Evolutionary conservation across 2,329 filamentous ascomycete species (phyloP).

Genomic region (Epichloe gansuensis): DNA sequence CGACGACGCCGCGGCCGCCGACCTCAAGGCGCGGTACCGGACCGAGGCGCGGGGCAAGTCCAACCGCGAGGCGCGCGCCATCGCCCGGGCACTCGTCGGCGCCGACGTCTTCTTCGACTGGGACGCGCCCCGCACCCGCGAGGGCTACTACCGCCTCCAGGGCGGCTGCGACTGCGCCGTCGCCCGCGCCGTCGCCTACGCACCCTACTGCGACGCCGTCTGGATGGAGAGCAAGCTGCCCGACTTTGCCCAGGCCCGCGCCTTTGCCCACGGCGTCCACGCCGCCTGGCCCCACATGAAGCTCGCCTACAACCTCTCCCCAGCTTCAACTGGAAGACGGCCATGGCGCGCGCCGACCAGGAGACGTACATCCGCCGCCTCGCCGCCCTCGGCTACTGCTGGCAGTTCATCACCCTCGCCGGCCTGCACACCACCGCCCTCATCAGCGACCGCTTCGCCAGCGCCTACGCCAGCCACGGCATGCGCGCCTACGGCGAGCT

Average conservation of each 20-base stretch:
- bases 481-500: constrained; percentile 97
- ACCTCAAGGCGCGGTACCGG: constrained; percentile 54
- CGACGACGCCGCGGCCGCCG: constrained; percentile 35
- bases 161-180: constrained; percentile 86
- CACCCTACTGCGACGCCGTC: constrained; percentile 87
- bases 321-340: constrained; percentile 99
- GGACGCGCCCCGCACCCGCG: constrained; percentile 83
- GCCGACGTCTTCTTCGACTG: constrained; percentile 85
- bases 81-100: constrained; percentile 67
- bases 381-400: constrained; percentile 83
- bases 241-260: constrained; percentile 79
- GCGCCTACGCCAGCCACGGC: constrained; percentile 66
- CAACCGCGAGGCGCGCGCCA: constrained; percentile 67
- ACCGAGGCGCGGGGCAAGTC: constrained; percentile 66
- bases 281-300: constrained; percentile 83
- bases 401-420: constrained; percentile 99
- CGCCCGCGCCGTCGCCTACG: constrained; percentile 83
- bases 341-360: constrained; percentile 83
- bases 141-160: constrained; percentile 89
- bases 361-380: constrained; percentile 95
- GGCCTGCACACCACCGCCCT: constrained; percentile 92
- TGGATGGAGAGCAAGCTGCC: constrained; percentile 99
- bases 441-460: constrained; percentile 79
- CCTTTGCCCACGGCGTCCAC: constrained; percentile 90
- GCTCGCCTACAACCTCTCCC: constrained; percentile 97